Evolutionary conservation across 2,329 filamentous ascomycete genomes (phyloP).

Genomic region (Elsinoe necatrix): DNA sequence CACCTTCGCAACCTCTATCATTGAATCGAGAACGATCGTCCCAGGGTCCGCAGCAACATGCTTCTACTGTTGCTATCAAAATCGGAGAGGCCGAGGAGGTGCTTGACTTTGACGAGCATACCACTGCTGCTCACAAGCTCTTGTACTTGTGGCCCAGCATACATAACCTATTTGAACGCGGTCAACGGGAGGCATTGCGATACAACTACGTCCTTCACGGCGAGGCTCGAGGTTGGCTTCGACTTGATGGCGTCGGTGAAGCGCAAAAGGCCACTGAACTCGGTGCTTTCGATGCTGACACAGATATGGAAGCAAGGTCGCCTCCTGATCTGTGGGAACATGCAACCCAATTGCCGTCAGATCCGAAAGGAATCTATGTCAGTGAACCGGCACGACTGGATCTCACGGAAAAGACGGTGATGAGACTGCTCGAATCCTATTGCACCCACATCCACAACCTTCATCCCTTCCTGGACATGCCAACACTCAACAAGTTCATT

Average conservation of each 20-base stretch:
- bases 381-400: slow-evolving; percentile 36
- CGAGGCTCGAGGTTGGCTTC: slow-evolving; percentile 31
- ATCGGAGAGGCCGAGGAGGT: slow-evolving; percentile 26
- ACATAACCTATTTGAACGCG: slow-evolving; percentile 26
- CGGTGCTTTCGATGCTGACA: slow-evolving; percentile 23
- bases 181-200: slow-evolving; percentile 21
- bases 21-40: neutral
- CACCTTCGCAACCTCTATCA: neutral
- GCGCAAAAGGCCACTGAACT: slow-evolving; percentile 32
- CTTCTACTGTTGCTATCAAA: neutral
- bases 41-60: neutral
- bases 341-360: slow-evolving; percentile 8
- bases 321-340: slow-evolving; percentile 9
- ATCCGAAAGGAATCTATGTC: slow-evolving; percentile 22
- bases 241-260: slow-evolving; percentile 32
- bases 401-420: slow-evolving; percentile 44
- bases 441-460: slow-evolving; percentile 53
- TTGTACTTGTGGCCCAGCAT: slow-evolving; percentile 54
- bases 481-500: slow-evolving; percentile 45
- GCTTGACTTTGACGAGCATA: slow-evolving; percentile 68
- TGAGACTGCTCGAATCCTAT: slow-evolving; percentile 47
- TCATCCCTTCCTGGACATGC: slow-evolving; percentile 55
- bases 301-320: slow-evolving; percentile 25
- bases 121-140: slow-evolving; percentile 77
- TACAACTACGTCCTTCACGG: slow-evolving; percentile 31